Evolutionary conservation across 2,329 filamentous ascomycete genomes (phyloP), one percentile per base, ranked within the genome.

Genomic region (Lachnum nothofagi): DNA sequence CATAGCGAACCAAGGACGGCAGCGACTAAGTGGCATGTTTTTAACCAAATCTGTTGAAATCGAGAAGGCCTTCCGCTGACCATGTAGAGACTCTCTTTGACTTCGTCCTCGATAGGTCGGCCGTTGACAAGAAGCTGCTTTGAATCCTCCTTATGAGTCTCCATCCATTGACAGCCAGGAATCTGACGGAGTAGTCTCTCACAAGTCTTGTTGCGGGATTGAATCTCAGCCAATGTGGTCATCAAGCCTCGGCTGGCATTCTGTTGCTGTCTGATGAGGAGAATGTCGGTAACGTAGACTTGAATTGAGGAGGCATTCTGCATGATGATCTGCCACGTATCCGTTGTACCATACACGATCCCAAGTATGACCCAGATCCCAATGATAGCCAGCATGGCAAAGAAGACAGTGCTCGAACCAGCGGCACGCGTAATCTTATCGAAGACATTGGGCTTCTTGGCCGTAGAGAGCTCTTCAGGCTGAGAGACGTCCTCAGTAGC

Each of bases 241-340:
- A 66, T 54, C 5, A 65, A 55, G 8, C 54, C 47, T 5, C 61
- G 58, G n/a, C 63, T 63, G 9, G 59, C 59, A 49, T 66, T 70
- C 27, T 63, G 60, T 49, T 69, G 67, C 57, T 70, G 67, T 1
- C 68, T 62, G 57, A 70, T 65, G 33, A 70, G 67, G 14, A 70
- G 61, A 6, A 66, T 68, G 22, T 67, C 67, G 8, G 65, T 68
- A 33, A 68, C 55, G 48, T 70, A 69, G 43, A 66, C 63, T 44
- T 67, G 60, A 44, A 70, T 67, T 12, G 67, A 66, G 42, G 63
- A 64, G 9, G 62, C 57, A 41, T 70, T 65, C 24, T 66, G 65
- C 17, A 70, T 53, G 24, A 68, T 52, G 35, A 68, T 67, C 25
- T 67, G 63, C 68, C 67, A 70, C 2, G 61, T 63, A 33, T 67